Percentiles rank a stretch among this genome's conserved stretches.
These are phyloP conservation scores for Agrocybe chaxingu DNA, from an alignment of 768 basidiomycete species.

Conservation along the genomic window DNA sequence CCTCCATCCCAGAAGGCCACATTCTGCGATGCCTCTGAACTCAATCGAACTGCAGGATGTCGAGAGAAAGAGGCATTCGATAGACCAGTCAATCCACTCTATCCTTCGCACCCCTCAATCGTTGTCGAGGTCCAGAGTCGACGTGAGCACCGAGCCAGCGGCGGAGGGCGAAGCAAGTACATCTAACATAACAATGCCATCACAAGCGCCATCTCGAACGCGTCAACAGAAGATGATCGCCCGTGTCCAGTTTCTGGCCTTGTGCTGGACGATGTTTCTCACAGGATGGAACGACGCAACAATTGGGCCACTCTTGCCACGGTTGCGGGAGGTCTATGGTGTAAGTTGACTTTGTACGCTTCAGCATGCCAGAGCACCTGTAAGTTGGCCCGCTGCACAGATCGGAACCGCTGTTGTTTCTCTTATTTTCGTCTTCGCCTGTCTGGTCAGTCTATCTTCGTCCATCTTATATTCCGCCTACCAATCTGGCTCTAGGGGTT, in stretches of 20 bases:
- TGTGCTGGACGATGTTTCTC: slow-evolving; percentile 57
- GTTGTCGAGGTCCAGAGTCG: too few species aligned
- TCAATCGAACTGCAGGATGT: too few species aligned
- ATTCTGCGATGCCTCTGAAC: too few species aligned
- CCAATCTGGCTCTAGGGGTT: slow-evolving; percentile 26
- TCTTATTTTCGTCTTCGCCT: slow-evolving; percentile 49
- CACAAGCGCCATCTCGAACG: neutral
- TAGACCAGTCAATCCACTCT: too few species aligned
- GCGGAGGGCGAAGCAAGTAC: too few species aligned
- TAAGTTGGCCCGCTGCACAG: slow-evolving; percentile 20
- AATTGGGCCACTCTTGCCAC: slow-evolving; percentile 70
- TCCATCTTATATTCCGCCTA: neutral
- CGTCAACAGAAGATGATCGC: slow-evolving; percentile 17
- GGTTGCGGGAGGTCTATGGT: slow-evolving; percentile 57
- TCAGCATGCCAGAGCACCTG: neutral
- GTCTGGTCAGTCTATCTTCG: slow-evolving; percentile 25
- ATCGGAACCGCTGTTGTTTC: slow-evolving; percentile 56
- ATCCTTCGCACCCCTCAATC: too few species aligned
- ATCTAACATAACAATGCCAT: too few species aligned
- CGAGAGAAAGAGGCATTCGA: too few species aligned
- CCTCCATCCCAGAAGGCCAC: too few species aligned
- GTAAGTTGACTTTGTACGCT: slow-evolving; percentile 25
- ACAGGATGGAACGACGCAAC: slow-evolving; percentile 80
- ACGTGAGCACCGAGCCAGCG: too few species aligned
- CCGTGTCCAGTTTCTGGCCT: slow-evolving; percentile 47